Evolutionary conservation across 2,329 filamentous ascomycete species (phyloP), one percentile per base, ranked within the genome.

Genomic region (Calonectria montana): DNA sequence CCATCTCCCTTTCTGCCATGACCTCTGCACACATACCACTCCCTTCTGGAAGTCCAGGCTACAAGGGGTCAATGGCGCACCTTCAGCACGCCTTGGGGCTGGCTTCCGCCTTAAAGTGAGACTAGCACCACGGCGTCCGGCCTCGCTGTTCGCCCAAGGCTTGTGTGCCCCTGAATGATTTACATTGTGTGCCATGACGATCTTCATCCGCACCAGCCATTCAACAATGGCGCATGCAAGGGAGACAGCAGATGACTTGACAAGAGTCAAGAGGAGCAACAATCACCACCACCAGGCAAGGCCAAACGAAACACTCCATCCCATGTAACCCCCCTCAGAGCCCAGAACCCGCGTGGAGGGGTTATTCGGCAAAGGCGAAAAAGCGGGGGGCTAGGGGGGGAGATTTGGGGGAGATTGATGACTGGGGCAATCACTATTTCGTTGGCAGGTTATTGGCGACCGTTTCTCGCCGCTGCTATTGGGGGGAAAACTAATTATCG

Each of bases 111-210:
- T 35, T 35, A 35, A 39, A 31, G 57, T 29, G 39, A 62, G 57
- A 45, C 57, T 62, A 45, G 37, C 39, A 23, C n/a, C 62, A 65
- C 13, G 15, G 21, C n/a, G 25, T 37, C 15, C 29, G 16, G 13
- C 29, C 29, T 65, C 29, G 62, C 31, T 65, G 27, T 43, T 25
- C 45, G 21, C 29, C 29, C 43, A 50, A 37, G 59, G 25, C 31
- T 39, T 16, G 41, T 45, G 29, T 47, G 43, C 65, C 65, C 55
- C 27, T 37, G 53, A 55, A 53, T 55, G 68, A 66, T 70, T 62
- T 57, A 66, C 68, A 66, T 66, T 61, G 68, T 47, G n/a, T 25
- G 43, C 43, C 68, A 70, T 66, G 59, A 57, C 29, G 68, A 70
- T 70, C 62, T 62, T 50, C 62, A 61, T 39, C 37, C 27, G n/a